Base-by-base conservation (phyloP, 352 stramenopile genomes). In the Phytopythium kandeliae region DNA sequence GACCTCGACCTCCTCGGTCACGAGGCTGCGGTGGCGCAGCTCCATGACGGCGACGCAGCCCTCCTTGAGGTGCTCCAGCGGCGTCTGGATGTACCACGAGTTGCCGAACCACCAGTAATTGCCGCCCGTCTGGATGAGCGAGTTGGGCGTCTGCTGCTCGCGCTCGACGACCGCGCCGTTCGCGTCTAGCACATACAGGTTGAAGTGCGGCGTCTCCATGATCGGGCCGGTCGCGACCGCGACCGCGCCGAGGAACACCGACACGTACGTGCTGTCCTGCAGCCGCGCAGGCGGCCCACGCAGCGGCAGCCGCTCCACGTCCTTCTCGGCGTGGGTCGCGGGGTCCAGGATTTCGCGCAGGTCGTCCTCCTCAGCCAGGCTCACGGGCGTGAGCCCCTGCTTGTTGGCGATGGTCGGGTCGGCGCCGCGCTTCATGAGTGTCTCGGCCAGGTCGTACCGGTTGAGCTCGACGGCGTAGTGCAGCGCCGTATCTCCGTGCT, bases 21-120 rank as follows among this genome's bases (percentile, higher is more conserved):
- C 67, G 43, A 89, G 66, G 58, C 78, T 95, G 36, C 81, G 78
- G 67, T 95, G 80, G 38, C 79, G 75, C 49, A 95, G 60, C 63
- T 95, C 85, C 81, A 95, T 89, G 22, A 95, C 81, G 5, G 85
- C 85, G 17, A 95, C 79, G 49, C 82, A 92, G 51, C 85, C 82
- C 33, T 95, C 82, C 48, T 86, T 91, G 44, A 95, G 71, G 58
- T 95, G 85, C 48, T 93, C 85, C 19, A 95, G 64, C 17, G 81
- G 82, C 10, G 79, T 86, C 55, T 95, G 85, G 21, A 95, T 54
- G 65, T 90, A 85, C 85, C 85, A 95, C 45, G 81, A 88, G 62
- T 95, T 95, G 57, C 85, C 85, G 57, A 92, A 95, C 79, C 79
- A 93, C 85, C 81, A 92, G 58, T 92, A 90, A 62, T 91, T 92